phyloP scores from a whole-genome alignment of 2,329 filamentous ascomycete species.

The Bipolaris bicolor region DNA sequence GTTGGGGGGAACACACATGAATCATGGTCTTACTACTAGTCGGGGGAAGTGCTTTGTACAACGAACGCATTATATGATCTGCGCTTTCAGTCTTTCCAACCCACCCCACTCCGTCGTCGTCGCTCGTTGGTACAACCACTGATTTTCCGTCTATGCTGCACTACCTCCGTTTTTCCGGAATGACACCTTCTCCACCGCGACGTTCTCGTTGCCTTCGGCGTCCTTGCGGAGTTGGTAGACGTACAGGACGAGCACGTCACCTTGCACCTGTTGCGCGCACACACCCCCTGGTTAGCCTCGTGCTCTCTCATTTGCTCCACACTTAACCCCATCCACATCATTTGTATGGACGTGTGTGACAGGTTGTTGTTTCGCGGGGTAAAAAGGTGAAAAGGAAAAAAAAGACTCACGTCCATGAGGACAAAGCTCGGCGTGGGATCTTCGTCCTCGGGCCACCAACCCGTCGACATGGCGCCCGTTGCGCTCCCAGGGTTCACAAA shows the following conservation, averaged over 20 bases:
- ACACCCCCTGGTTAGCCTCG: constrained; percentile 21
- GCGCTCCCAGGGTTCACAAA: constrained; percentile 73
- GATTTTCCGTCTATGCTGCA: constrained; percentile 38
- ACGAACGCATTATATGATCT: too few species aligned
- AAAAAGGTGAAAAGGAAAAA: neutral
- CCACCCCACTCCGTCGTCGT: neutral
- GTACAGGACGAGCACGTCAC: constrained; percentile 92
- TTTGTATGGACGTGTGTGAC: neutral
- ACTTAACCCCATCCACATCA: neutral
- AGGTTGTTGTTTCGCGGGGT: neutral
- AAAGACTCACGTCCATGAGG: constrained; percentile 88
- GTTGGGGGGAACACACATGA: too few species aligned
- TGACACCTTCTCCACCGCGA: constrained; percentile 62
- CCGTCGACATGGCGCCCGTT: constrained; percentile 68
- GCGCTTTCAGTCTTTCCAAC: too few species aligned
- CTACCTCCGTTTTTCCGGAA: constrained; percentile 58
- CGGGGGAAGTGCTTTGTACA: too few species aligned
- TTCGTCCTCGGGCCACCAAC: constrained; percentile 62
- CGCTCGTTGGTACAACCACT: neutral
- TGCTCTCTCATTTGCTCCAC: neutral
- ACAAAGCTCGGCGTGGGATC: constrained; percentile 91
- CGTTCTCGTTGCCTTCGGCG: constrained; percentile 59
- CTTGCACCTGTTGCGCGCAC: constrained; percentile 72
- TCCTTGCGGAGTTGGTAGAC: constrained; percentile 73
- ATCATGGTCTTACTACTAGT: too few species aligned